Evolutionary conservation across 2,329 filamentous ascomycete species (phyloP), one percentile per base, ranked within the genome.

Genomic region (Alternaria hordeiaustralica): DNA sequence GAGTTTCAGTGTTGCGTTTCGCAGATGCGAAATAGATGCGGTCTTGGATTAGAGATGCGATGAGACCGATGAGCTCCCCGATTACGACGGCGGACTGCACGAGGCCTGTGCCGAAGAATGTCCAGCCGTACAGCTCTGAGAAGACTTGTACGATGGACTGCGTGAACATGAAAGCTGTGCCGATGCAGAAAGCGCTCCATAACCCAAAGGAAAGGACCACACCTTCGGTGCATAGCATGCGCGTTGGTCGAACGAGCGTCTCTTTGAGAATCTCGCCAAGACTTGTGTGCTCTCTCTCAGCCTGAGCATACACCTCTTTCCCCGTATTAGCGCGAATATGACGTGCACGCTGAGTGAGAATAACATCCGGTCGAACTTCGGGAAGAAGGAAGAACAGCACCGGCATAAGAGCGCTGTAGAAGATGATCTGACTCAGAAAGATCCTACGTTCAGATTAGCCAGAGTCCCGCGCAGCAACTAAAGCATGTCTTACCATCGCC

Each of bases 121-220:
- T 67, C 79, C 79, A 84, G 33, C 65, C 73, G 67, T 84, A 84
- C 2, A 82, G 65, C 1, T 58, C 65, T 2, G 69, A 61, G 70
- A 82, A 84, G 55, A 84, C 80, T 66, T 82, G 78, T 11, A 79
- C 79, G 45, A 83, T 80, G 28, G 80, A 83, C 61, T 86, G 84
- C 0, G 84, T 85, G 72, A 84, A 85, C 65, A 85, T 79, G 71
- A 83, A 86, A 20, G 84, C 79, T 2, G 79, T 81, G n/a, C 82
- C 82, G 54, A 83, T 78, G 61, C 79, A 79, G 60, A 85, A 83
- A 15, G 82, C 81, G 8, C 82, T 84, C 83, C 83, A 85, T 18
- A 86, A 61, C 2, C 83, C 84, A 50, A 82, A 80, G 50, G 79
- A 79, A 45, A 84, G 78, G 3, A 86, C 80, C 0, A 87, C 84